Evolutionary conservation across 345 rosid genomes (phyloP).

Genomic region (Populus pruinosa): DNA sequence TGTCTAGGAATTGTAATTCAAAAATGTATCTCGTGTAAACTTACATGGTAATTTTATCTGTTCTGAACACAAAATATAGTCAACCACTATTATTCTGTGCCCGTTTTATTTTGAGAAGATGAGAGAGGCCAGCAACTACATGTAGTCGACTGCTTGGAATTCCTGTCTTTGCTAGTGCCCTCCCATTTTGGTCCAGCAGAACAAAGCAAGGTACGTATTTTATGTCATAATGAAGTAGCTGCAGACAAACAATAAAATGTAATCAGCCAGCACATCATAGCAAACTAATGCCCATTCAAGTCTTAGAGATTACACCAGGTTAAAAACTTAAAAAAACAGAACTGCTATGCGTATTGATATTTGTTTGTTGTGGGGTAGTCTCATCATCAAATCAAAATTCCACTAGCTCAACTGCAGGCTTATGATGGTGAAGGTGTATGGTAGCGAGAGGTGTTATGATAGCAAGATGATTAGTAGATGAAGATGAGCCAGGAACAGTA

Average conservation of each 20-base stretch:
- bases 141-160: slow-evolving; percentile 80
- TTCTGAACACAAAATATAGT: not conserved
- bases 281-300: not conserved
- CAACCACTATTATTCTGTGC: slow-evolving; percentile 16
- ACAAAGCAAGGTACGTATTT: slow-evolving; percentile 91
- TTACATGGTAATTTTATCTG: not conserved
- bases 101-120: slow-evolving; percentile 75
- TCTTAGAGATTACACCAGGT: not conserved
- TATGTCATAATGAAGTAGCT: slow-evolving; percentile 89
- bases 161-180: slow-evolving; percentile 79
- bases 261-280: not conserved
- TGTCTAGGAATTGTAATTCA: not conserved
- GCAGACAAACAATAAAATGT: slow-evolving; percentile 18
- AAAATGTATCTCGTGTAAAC: not conserved
- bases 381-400: too few species aligned
- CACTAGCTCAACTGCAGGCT: too few species aligned
- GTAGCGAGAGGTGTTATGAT: not conserved
- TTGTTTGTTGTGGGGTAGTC: too few species aligned
- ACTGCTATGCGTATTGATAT: not conserved
- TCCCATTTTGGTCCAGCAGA: slow-evolving; percentile 76
- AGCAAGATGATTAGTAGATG: not conserved
- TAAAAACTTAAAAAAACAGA: slow-evolving; percentile 9
- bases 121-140: slow-evolving; percentile 84
- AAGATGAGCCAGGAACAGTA: too few species aligned
- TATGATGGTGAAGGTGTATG: too few species aligned